Percentiles rank a stretch among this genome's conserved stretches.
These are phyloP conservation scores for Aspergillus steynii DNA, from an alignment of 495 filamentous ascomycete species.

Conservation along the genomic window DNA sequence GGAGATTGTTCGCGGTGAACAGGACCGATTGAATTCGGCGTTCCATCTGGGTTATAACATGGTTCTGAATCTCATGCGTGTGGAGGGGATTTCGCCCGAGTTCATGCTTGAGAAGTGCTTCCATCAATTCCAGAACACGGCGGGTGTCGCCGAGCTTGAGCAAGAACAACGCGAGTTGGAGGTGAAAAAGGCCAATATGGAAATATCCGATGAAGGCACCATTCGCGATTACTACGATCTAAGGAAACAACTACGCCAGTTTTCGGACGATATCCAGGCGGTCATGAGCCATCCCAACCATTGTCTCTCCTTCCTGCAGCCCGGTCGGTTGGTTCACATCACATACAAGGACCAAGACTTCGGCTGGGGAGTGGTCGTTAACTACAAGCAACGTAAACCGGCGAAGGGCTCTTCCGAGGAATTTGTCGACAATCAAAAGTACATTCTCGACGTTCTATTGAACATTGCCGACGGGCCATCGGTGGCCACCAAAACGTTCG, in stretches of 20 bases:
- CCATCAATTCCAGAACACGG: slow-evolving; percentile 95
- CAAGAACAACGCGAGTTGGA: slow-evolving; percentile 75
- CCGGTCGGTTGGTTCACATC: slow-evolving; percentile 81
- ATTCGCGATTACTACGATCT: slow-evolving; percentile 92
- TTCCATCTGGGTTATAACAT: slow-evolving; percentile 99
- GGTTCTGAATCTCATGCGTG: slow-evolving; percentile 92
- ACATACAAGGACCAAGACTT: slow-evolving; percentile 78
- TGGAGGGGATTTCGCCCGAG: slow-evolving; percentile 94
- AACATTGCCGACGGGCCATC: slow-evolving; percentile 62
- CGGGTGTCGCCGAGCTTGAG: slow-evolving; percentile 78
- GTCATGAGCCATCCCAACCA: slow-evolving; percentile 91
- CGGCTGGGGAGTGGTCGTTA: slow-evolving; percentile 88
- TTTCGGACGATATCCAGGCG: slow-evolving; percentile 78
- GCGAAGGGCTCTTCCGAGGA: slow-evolving; percentile 63
- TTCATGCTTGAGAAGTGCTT: slow-evolving; percentile 97
- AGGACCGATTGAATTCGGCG: slow-evolving; percentile 94
- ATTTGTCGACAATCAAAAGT: slow-evolving; percentile 67
- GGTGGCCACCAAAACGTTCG: slow-evolving; percentile 55
- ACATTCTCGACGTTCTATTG: slow-evolving; percentile 79
- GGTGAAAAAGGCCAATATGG: slow-evolving; percentile 64
- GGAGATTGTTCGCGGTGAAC: slow-evolving; percentile 91
- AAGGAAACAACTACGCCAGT: slow-evolving; percentile 75
- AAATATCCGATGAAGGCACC: slow-evolving; percentile 79
- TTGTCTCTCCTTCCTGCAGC: slow-evolving; percentile 73
- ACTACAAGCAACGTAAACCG: slow-evolving; percentile 60